These are phyloP conservation scores for Trametes meyenii DNA, from an alignment of 768 basidiomycete species.

Conservation along the genomic window DNA sequence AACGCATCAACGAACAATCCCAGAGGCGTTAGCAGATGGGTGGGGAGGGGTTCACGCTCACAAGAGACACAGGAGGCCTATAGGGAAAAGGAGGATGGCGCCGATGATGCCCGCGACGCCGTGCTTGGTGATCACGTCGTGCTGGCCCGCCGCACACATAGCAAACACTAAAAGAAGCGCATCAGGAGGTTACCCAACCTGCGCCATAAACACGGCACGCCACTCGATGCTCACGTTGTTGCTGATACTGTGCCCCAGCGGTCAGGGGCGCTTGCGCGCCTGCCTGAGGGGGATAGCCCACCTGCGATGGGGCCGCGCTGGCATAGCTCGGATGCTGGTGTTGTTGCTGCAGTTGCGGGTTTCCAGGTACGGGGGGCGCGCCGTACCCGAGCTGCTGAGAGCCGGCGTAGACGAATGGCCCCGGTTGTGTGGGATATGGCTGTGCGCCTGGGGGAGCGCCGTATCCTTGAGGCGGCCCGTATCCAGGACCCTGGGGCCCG, in stretches of 20 bases:
- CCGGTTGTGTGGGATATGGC: no score
- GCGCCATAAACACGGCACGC: not conserved
- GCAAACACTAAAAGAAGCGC: slow-evolving; percentile 23
- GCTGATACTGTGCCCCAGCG: slow-evolving; percentile 24
- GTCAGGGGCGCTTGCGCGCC: slow-evolving; percentile 1
- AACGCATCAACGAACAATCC: not conserved
- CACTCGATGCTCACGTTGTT: slow-evolving; percentile 23
- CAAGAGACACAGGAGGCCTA: slow-evolving; percentile 29
- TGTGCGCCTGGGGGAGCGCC: no score
- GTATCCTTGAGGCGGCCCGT: not conserved
- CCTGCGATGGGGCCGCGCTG: not conserved
- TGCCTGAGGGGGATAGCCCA: not conserved
- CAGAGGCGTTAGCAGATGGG: no score
- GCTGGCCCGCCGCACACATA: slow-evolving; percentile 24
- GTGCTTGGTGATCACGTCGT: slow-evolving; percentile 26
- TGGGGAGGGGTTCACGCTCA: slow-evolving; percentile 10
- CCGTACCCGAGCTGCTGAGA: no score
- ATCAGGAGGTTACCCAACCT: not conserved
- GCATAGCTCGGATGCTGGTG: not conserved
- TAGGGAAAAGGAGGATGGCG: slow-evolving; percentile 30
- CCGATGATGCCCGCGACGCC: slow-evolving; percentile 27
- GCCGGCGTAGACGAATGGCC: no score
- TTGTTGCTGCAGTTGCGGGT: no score
- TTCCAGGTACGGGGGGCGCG: no score
- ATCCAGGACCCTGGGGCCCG: not conserved